Conservation (phyloP, 140 eudicot species). For the Eryngium alpinum region DNA sequence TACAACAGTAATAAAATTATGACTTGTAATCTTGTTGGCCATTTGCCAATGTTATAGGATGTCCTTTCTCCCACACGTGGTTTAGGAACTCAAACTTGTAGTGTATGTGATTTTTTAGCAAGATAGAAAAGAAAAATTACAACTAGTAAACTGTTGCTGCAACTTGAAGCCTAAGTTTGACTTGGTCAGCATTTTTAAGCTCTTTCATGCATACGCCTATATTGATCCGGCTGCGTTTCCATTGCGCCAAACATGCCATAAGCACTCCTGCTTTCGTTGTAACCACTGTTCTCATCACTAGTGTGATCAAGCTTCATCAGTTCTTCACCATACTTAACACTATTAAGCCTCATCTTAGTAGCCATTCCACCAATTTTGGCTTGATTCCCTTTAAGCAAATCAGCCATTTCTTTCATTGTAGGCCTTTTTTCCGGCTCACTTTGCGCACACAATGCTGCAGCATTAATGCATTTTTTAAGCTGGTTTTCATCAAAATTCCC, state of each 20-base stretch:
- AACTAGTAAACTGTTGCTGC: too few species aligned
- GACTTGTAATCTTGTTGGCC: too few species aligned
- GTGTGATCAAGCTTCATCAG: slow-evolving; percentile 44
- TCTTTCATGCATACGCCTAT: slow-evolving; percentile 39
- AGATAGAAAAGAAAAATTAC: too few species aligned
- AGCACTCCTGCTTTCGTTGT: slow-evolving; percentile 65
- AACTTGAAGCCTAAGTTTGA: too few species aligned
- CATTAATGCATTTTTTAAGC: slow-evolving; percentile 45
- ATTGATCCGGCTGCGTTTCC: slow-evolving; percentile 55
- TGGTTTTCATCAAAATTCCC: slow-evolving; percentile 67
- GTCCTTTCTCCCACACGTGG: too few species aligned
- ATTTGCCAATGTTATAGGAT: too few species aligned
- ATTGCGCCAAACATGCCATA: slow-evolving; percentile 76
- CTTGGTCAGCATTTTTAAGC: slow-evolving; percentile 17
- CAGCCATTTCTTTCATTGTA: slow-evolving; percentile 76
- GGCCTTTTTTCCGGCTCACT: slow-evolving; percentile 85
- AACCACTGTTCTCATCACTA: slow-evolving; percentile 20
- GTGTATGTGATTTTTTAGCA: too few species aligned
- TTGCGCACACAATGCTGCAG: slow-evolving; percentile 69
- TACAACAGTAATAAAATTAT: too few species aligned
- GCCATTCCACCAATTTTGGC: slow-evolving; percentile 43
- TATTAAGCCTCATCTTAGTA: slow-evolving; percentile 38
- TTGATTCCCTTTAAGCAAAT: slow-evolving; percentile 48
- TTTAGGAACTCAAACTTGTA: too few species aligned
- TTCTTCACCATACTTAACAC: slow-evolving; percentile 67